Evolutionary conservation across 257 asterid genomes (phyloP).

Genomic region (Ilex aquifolium): DNA sequence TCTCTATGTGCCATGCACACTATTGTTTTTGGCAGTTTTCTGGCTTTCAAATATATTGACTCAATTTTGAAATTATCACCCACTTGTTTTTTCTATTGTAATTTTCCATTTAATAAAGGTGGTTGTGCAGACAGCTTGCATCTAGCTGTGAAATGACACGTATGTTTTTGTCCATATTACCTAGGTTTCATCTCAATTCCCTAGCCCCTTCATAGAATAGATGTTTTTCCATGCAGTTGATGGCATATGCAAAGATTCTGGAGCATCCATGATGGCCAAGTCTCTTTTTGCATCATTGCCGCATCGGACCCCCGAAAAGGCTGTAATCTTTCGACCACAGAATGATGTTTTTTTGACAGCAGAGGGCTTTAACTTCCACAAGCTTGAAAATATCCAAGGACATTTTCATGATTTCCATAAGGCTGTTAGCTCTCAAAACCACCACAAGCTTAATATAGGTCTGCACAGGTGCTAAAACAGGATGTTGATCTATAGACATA

Average conservation of each 20-base stretch:
- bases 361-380: constrained; percentile 40
- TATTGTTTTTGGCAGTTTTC: neutral
- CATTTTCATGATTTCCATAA: constrained; percentile 56
- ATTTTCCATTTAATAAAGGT: constrained; percentile 5
- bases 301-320: constrained; percentile 45
- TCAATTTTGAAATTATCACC: neutral
- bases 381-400: constrained; percentile 50
- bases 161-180: constrained; percentile 23
- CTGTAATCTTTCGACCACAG: constrained; percentile 44
- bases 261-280: constrained; percentile 86
- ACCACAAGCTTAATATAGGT: constrained; percentile 68
- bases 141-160: constrained; percentile 5
- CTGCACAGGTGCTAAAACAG: constrained; percentile 33
- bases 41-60: neutral
- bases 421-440: constrained; percentile 54
- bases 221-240: constrained; percentile 85
- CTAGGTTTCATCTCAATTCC: constrained; percentile 20
- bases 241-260: constrained; percentile 73
- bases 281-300: constrained; percentile 87
- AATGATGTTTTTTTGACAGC: constrained; percentile 47
- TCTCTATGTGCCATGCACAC: neutral
- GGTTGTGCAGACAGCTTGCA: constrained; percentile 12
- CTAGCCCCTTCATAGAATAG: constrained; percentile 56
- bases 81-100: neutral
- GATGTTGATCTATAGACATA: constrained; percentile 23